Percentiles rank a stretch among this genome's conserved stretches.
phyloP scores from a whole-genome alignment of 2,329 filamentous ascomycete genomes.

The Trichophyton equinum region DNA sequence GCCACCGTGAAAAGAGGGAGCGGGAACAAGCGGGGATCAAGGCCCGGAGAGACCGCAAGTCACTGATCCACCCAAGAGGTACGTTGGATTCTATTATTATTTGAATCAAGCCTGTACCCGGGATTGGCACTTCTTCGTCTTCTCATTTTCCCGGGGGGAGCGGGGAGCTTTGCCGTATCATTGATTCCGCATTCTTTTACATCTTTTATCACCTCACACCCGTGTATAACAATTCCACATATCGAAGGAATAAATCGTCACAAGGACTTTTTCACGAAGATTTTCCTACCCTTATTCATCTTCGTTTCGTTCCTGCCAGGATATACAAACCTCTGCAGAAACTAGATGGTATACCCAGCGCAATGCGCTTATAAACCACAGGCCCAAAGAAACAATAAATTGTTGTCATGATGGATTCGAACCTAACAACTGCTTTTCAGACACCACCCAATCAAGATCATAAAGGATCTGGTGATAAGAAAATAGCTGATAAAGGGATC shows the following conservation, averaged over 20 bases:
- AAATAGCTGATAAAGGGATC: background rate
- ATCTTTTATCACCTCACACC: background rate
- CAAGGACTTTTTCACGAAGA: background rate
- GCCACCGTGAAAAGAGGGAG: background rate
- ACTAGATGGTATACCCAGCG: background rate
- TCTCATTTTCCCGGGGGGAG: background rate
- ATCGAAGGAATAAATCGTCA: background rate
- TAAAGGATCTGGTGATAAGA: slow-evolving; percentile 1
- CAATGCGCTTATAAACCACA: background rate
- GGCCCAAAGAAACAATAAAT: background rate
- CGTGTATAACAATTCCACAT: background rate
- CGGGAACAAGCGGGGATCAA: background rate
- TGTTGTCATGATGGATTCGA: background rate
- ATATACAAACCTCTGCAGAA: background rate
- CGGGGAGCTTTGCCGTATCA: too few relatives aligned
- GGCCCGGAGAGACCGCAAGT: background rate
- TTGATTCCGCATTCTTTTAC: background rate
- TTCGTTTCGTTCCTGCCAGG: background rate
- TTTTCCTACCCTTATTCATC: background rate
- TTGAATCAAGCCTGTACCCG: background rate
- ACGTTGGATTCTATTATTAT: background rate
- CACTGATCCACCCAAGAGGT: background rate
- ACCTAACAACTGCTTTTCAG: slow-evolving; percentile 11
- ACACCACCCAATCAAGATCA: background rate
- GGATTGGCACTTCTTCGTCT: background rate